Evolutionary conservation across 345 rosid species (phyloP).

Genomic region (Pugionium dolabratum): DNA sequence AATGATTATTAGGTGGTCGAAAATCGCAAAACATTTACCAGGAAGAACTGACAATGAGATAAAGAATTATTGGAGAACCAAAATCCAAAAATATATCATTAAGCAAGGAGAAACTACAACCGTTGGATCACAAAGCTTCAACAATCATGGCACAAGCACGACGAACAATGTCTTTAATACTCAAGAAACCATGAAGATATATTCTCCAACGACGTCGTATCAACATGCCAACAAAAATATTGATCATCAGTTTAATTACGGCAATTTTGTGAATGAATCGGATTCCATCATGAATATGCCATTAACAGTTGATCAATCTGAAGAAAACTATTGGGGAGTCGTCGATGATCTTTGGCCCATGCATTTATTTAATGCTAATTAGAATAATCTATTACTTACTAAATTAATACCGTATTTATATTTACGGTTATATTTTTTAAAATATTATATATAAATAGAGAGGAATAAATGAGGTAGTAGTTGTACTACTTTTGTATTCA

Average conservation of each 20-base stretch:
- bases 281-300: constrained; percentile 26
- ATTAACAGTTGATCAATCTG: constrained; percentile 41
- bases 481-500: no score
- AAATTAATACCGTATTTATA: background rate
- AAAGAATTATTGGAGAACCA: constrained; percentile 95
- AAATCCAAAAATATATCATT: constrained; percentile 81
- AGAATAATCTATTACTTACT: background rate
- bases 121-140: constrained; percentile 45
- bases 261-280: constrained; percentile 8
- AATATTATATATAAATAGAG: background rate
- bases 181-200: constrained; percentile 51
- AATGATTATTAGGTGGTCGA: constrained; percentile 64
- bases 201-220: constrained; percentile 50
- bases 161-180: constrained; percentile 48
- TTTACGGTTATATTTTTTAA: background rate
- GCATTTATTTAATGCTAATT: constrained; percentile 53
- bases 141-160: constrained; percentile 47
- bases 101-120: constrained; percentile 48
- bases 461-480: no score
- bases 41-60: constrained; percentile 99
- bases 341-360: constrained; percentile 87
- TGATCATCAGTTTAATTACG: background rate
- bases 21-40: constrained; percentile 93
- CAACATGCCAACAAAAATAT: constrained; percentile 23
- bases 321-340: constrained; percentile 60